Base-by-base conservation (phyloP, 805 yeast species). In the Saccharomycopsis synnaedendra region DNA sequence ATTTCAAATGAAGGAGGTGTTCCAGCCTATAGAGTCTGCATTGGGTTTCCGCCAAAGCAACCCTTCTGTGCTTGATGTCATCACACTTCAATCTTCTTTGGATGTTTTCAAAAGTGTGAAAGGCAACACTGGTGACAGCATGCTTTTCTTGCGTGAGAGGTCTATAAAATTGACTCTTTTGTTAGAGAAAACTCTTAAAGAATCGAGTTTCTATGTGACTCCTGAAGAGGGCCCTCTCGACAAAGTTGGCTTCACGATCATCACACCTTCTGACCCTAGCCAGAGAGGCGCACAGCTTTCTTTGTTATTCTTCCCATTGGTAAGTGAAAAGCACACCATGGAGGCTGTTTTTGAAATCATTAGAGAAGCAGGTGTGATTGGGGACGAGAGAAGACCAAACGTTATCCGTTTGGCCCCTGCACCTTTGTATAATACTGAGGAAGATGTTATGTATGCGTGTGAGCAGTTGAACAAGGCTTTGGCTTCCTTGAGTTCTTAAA, bases 331-430 rank as follows among this genome's bases (percentile, higher is more conserved):
- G 5, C 72, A 75, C 39, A 63, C 75, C 1, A 87, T 88, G 96
- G 80, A 75, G 47, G 57, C 60, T 28, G 78, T 86, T 3, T 72
- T 74, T 49, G 55, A 58, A 1, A 66, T 68, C 50, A 59, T 89
- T 52, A 67, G 66, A 34, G 58, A 68, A 7, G 54, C 62, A 4
- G 96, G 87, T 3, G 76, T 86, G 1, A 75, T 89, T 29, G 83
- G 86, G 49, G 97, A 89, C 61, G 96, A 89, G 59, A 72, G 97
- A 60, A 72, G 86, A 59, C 97, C 97, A 1, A 79, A 80, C 59
- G 97, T 88, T n/a, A 78, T 90, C 38, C 69, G 97, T 49, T 59
- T 89, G n/a, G 90, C 95, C 0, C 96, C 97, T 5, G 69, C 75
- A 3, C 93, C 96, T 0, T 68, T 87, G 42, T 89, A 89, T 66